phyloP scores from a whole-genome alignment of 305 asterid genomes.

The Fraxinus greggii region DNA sequence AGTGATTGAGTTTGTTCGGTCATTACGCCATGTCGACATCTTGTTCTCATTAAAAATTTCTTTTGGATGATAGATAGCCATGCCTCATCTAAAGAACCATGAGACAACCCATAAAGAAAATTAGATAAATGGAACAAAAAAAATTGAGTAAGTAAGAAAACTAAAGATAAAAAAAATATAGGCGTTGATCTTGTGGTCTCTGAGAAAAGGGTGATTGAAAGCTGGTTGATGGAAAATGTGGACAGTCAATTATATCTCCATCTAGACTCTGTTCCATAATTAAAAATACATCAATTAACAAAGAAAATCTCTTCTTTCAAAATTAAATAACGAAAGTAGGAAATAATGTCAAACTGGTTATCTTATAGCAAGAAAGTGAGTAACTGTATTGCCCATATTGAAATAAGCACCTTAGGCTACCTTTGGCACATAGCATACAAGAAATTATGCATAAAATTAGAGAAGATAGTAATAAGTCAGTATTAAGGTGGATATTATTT shows the following conservation, averaged over 20 bases:
- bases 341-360: too few relatives aligned
- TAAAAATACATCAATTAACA: neutral
- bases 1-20: neutral
- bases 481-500: too few relatives aligned
- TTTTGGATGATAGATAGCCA: slow-evolving; percentile 23
- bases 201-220: slow-evolving; percentile 34
- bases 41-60: neutral
- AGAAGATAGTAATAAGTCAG: too few relatives aligned
- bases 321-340: neutral
- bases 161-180: neutral
- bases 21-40: neutral
- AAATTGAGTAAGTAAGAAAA: neutral
- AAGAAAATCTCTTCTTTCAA: too few relatives aligned
- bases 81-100: too few relatives aligned
- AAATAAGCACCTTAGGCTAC: too few relatives aligned
- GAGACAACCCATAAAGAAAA: neutral
- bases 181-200: slow-evolving; percentile 32
- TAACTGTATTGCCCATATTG: too few relatives aligned
- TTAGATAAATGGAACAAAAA: neutral
- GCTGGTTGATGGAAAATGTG: slow-evolving; percentile 31
- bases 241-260: slow-evolving; percentile 35
- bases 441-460: too few relatives aligned
- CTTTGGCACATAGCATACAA: too few relatives aligned
- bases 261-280: slow-evolving; percentile 37
- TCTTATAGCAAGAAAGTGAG: too few relatives aligned